Conservation (phyloP, 805 yeast genomes). For the Pichia deserticola region DNA sequence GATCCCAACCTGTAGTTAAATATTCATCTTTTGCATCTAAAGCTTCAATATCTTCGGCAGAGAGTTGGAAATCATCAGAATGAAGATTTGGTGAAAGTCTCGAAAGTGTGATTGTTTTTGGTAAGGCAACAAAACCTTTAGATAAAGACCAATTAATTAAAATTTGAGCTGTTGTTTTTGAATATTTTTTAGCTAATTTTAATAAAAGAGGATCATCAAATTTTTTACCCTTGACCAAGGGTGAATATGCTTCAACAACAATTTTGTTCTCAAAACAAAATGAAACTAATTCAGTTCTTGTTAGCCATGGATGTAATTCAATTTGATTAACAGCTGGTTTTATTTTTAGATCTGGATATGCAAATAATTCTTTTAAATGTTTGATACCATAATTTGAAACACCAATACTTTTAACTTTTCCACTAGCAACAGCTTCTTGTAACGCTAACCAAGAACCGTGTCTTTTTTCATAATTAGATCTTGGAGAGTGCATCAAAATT, state of each 20-base stretch:
- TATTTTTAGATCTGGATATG: constrained; percentile 35
- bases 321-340: constrained; percentile 43
- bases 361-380: constrained; percentile 37
- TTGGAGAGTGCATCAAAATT: constrained; percentile 47
- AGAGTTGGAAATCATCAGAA: constrained; percentile 33
- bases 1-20: constrained; percentile 17
- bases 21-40: constrained; percentile 32
- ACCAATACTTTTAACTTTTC: constrained; percentile 47
- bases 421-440: constrained; percentile 45
- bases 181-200: constrained; percentile 40
- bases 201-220: constrained; percentile 35
- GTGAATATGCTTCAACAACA: constrained; percentile 52
- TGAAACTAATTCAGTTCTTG: constrained; percentile 35
- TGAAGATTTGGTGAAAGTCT: constrained; percentile 36
- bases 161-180: constrained; percentile 47
- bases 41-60: constrained; percentile 27
- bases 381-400: constrained; percentile 54
- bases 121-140: constrained; percentile 44
- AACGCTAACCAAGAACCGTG: constrained; percentile 46
- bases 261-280: constrained; percentile 40
- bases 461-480: constrained; percentile 28
- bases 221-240: constrained; percentile 48
- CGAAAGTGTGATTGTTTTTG: constrained; percentile 24
- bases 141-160: constrained; percentile 59
- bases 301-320: constrained; percentile 43